Percentiles rank a stretch among this genome's conserved stretches.
These are phyloP conservation scores for Kwoniella sp. DNA, from an alignment of 768 basidiomycete species.

Conservation along the genomic window DNA sequence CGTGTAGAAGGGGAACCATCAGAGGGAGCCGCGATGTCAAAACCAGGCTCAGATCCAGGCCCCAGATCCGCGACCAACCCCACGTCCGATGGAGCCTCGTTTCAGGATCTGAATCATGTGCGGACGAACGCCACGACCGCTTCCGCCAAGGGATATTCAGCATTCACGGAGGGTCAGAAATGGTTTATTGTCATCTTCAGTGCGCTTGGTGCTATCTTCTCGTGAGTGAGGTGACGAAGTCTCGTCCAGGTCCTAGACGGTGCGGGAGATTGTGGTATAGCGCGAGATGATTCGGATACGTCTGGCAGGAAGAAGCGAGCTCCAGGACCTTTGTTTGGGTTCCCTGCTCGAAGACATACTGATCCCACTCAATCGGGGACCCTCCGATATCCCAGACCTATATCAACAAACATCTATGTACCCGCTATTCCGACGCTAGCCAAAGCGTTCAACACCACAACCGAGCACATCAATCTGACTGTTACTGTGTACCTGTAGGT, in stretches of 20 bases:
- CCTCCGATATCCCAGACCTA: conserved; percentile 7
- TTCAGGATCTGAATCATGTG: conserved; percentile 14
- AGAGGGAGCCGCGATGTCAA: no score
- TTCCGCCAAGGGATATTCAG: conserved; percentile 34
- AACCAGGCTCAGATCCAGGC: neutral
- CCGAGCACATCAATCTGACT: conserved; percentile 76
- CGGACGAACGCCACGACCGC: conserved; percentile 16
- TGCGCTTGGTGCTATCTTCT: conserved; percentile 46
- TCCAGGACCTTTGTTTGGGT: neutral
- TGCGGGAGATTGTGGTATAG: neutral
- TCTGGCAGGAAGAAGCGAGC: neutral
- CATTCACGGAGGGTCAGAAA: conserved; percentile 30
- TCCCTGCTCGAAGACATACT: neutral
- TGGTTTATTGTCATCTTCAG: conserved; percentile 42
- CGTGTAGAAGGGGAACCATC: no score
- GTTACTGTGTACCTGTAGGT: conserved; percentile 70
- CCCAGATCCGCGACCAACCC: no score
- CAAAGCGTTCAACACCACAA: conserved; percentile 66
- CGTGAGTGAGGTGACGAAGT: conserved; percentile 54
- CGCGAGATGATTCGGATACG: neutral
- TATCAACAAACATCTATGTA: conserved; percentile 73
- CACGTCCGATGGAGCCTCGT: no score
- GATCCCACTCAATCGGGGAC: neutral
- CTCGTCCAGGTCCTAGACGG: neutral
- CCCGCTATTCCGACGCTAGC: conserved; percentile 77